Evolutionary conservation across 2,329 filamentous ascomycete genomes (phyloP).

Genomic region (Phaeosphaeria sp.): DNA sequence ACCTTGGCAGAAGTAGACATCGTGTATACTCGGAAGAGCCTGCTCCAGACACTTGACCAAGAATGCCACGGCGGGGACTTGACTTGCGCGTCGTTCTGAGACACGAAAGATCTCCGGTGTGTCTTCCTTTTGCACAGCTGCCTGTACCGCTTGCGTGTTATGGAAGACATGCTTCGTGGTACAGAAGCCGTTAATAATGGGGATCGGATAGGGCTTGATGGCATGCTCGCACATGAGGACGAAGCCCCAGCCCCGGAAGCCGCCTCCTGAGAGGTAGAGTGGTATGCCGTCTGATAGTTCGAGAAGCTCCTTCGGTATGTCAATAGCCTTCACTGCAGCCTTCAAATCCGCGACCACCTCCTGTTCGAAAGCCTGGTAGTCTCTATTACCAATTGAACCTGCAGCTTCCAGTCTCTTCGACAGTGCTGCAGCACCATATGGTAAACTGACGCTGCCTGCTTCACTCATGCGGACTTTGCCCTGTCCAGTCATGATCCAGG

Average conservation of each 20-base stretch:
- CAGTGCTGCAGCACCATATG: slow-evolving; percentile 74
- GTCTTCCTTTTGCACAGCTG: slow-evolving; percentile 49
- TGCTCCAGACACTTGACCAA: slow-evolving; percentile 78
- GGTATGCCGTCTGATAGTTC: slow-evolving; percentile 53
- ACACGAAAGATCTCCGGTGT: slow-evolving; percentile 68
- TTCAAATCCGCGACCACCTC: slow-evolving; percentile 67
- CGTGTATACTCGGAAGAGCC: slow-evolving; percentile 70
- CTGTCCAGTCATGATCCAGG: slow-evolving; percentile 65
- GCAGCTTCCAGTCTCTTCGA: slow-evolving; percentile 57
- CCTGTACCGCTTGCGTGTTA: slow-evolving; percentile 56
- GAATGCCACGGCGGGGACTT: slow-evolving; percentile 84
- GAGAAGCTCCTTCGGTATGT: slow-evolving; percentile 62
- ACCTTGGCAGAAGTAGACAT: slow-evolving; percentile 84
- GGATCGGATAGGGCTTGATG: slow-evolving; percentile 80
- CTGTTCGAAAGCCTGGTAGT: slow-evolving; percentile 55
- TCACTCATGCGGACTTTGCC: slow-evolving; percentile 52
- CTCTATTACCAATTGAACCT: slow-evolving; percentile 49
- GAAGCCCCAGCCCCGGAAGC: slow-evolving; percentile 90
- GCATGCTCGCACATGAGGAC: slow-evolving; percentile 81
- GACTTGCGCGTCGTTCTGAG: slow-evolving; percentile 77
- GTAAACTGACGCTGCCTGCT: slow-evolving; percentile 68
- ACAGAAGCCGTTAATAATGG: slow-evolving; percentile 80
- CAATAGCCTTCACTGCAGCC: slow-evolving; percentile 64
- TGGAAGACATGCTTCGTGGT: slow-evolving; percentile 69
- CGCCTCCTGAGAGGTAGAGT: slow-evolving; percentile 87